Percentiles rank a stretch among this genome's conserved stretches.
phyloP scores from a whole-genome alignment of 305 asterid species.

The Fraxinus sp. region DNA sequence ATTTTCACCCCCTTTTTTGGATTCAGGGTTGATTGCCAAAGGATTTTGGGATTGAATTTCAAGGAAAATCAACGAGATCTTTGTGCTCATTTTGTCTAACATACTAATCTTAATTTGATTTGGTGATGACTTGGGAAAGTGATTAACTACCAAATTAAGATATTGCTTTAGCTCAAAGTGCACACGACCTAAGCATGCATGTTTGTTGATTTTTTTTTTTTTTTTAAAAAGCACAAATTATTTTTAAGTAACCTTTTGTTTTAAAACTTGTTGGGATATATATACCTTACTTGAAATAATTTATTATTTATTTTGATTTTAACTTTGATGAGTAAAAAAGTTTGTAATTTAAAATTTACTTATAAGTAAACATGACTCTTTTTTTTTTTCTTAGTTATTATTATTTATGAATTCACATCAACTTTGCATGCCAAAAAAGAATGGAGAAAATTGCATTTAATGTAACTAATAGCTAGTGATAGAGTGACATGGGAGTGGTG shows the following conservation, averaged over 20 bases:
- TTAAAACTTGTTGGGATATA: neutral
- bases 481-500: neutral
- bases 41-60: conserved; percentile 29
- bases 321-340: neutral
- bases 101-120: conserved; percentile 29
- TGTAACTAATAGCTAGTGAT: neutral
- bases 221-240: neutral
- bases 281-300: neutral
- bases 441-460: neutral
- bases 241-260: neutral
- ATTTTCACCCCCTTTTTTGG: neutral
- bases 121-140: conserved; percentile 30
- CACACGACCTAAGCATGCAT: too few relatives aligned
- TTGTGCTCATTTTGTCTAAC: conserved; percentile 32
- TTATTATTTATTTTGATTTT: neutral
- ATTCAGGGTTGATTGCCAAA: conserved; percentile 17
- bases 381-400: neutral
- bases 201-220: too few relatives aligned
- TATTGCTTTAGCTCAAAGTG: too few relatives aligned
- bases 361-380: neutral
- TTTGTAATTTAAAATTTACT: neutral
- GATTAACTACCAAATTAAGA: conserved; percentile 23
- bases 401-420: neutral
- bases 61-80: conserved; percentile 29
- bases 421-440: neutral